Conservation (phyloP, 176 grass and related monocot species). For the Aegilops speltoides region DNA sequence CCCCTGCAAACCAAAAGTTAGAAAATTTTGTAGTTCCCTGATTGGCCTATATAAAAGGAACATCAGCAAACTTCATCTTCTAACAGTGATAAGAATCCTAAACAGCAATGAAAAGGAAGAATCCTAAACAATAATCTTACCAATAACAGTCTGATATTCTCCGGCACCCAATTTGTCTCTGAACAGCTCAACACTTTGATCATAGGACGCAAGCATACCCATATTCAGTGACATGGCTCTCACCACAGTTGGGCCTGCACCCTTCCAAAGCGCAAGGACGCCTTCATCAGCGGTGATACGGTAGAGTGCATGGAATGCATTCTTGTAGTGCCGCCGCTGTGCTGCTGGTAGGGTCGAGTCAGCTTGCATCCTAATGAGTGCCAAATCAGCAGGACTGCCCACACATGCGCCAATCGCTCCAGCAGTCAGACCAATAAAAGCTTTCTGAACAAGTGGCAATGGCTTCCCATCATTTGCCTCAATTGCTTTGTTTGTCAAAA, state of each 20-base stretch:
- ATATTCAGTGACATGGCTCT: constrained; percentile 97
- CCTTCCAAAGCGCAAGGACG: constrained; percentile 89
- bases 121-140: constrained; percentile 46
- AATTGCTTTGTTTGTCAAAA: constrained; percentile 95
- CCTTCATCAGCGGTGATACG: constrained; percentile 83
- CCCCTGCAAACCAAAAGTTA: constrained; percentile 55
- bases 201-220: constrained; percentile 99
- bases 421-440: constrained; percentile 89
- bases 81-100: neutral
- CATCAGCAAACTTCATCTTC: neutral
- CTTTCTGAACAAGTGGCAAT: constrained; percentile 88
- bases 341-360: constrained; percentile 89
- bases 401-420: constrained; percentile 89
- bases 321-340: constrained; percentile 85
- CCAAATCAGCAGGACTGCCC: constrained; percentile 91
- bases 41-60: neutral
- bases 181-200: constrained; percentile 93
- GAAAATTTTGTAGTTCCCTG: neutral
- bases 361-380: constrained; percentile 99
- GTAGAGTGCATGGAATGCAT: constrained; percentile 96
- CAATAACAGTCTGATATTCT: constrained; percentile 78
- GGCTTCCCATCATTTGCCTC: constrained; percentile 93
- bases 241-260: constrained; percentile 90
- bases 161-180: constrained; percentile 84
- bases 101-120: neutral